phyloP scores from a whole-genome alignment of 768 basidiomycete species.

The Mycena latifolia region DNA sequence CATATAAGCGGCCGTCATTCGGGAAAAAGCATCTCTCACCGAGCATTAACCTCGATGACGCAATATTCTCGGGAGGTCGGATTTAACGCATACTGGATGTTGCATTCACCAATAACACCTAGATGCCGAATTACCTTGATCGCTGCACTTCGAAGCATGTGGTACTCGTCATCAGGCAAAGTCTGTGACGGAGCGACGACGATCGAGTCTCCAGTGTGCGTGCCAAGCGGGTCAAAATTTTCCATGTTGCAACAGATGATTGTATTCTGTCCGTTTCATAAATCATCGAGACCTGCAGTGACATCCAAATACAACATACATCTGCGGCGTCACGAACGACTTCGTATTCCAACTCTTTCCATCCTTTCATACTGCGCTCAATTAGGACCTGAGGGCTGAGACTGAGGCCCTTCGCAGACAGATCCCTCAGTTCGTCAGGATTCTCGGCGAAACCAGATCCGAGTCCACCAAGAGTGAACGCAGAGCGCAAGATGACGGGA shows the following conservation, averaged over 20 bases:
- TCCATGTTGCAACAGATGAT: constrained; percentile 99
- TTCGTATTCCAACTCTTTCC: constrained; percentile 99
- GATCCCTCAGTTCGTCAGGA: constrained; percentile 93
- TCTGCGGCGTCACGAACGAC: constrained; percentile 98
- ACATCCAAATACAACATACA: constrained; percentile 61
- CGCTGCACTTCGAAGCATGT: constrained; percentile 98
- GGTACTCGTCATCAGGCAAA: constrained; percentile 96
- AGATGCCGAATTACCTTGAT: constrained; percentile 95
- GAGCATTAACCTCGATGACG: constrained; percentile 98
- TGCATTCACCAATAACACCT: constrained; percentile 94
- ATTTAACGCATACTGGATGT: constrained; percentile 98
- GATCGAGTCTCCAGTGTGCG: constrained; percentile 99
- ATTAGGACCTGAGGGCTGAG: constrained; percentile 96
- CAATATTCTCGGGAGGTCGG: constrained; percentile 94
- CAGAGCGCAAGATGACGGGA: constrained; percentile 96
- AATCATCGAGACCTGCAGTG: constrained; percentile 21
- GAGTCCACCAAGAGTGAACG: constrained; percentile 97
- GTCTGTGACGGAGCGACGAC: constrained; percentile 99
- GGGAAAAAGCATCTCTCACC: constrained; percentile 57
- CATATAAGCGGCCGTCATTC: constrained; percentile 10
- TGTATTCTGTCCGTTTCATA: constrained; percentile 75
- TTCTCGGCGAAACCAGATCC: constrained; percentile 98
- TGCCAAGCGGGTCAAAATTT: constrained; percentile 99
- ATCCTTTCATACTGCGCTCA: constrained; percentile 98
- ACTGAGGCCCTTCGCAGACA: constrained; percentile 91